Conservation (phyloP, 179 eudicot genomes). For the Beta lomatogona region DNA sequence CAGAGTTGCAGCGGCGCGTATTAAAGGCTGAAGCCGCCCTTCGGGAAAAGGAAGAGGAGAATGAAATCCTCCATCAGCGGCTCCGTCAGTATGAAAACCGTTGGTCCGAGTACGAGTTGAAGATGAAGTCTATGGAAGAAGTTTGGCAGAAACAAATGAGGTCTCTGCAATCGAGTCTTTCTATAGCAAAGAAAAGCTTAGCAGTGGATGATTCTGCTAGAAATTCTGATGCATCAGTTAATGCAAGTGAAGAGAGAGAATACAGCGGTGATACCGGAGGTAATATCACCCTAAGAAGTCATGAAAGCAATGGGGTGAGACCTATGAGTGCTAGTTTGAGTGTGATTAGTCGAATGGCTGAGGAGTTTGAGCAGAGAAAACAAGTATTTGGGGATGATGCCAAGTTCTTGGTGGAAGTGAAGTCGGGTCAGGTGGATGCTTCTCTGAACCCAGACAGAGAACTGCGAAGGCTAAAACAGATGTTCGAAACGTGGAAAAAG, state of each 20-base stretch:
- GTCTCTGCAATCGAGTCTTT: constrained; percentile 95
- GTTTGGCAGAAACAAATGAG: constrained; percentile 99
- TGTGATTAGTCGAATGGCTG: constrained; percentile 80
- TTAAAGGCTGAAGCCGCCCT: constrained; percentile 86
- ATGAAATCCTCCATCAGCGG: constrained; percentile 87
- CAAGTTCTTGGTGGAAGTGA: constrained; percentile 91
- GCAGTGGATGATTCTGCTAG: constrained; percentile 77
- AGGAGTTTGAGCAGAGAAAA: constrained; percentile 93
- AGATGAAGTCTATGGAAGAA: constrained; percentile 99
- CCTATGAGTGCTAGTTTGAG: constrained; percentile 74
- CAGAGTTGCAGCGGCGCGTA: constrained; percentile 87
- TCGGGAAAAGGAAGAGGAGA: constrained; percentile 89
- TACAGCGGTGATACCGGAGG: constrained; percentile 63
- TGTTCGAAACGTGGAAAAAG: constrained; percentile 96
- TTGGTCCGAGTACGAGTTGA: constrained; percentile 93
- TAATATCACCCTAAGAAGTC: constrained; percentile 37
- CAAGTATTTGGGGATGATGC: constrained; percentile 95
- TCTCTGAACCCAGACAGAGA: constrained; percentile 81
- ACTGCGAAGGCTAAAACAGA: constrained; percentile 74
- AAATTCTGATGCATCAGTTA: constrained; percentile 77
- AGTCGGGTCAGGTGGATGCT: constrained; percentile 86
- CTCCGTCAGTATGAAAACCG: constrained; percentile 90
- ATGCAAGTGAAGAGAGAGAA: constrained; percentile 55
- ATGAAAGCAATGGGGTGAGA: constrained; percentile 52
- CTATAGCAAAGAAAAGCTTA: constrained; percentile 87